These are phyloP conservation scores for Spinellus fusiger DNA, from an alignment of 192 early-diverging fungal genomes.

Conservation along the genomic window DNA sequence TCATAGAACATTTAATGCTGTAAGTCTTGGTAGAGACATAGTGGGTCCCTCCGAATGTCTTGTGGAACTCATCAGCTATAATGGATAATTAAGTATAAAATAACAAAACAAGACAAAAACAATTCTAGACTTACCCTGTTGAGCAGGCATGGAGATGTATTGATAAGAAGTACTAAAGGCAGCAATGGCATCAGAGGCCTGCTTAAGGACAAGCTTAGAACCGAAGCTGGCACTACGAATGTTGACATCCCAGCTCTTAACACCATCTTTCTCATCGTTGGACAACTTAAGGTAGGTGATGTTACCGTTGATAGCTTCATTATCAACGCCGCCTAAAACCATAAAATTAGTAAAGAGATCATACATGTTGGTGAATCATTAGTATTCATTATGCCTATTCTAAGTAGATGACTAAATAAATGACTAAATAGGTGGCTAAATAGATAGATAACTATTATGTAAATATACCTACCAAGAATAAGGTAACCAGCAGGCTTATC, in stretches of 20 bases:
- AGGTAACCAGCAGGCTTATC: constrained; percentile 26
- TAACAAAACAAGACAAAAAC: no score
- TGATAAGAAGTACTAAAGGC: constrained; percentile 26
- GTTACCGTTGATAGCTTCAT: constrained; percentile 16
- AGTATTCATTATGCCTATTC: no score
- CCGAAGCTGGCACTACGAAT: constrained; percentile 25
- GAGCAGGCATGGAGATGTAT: constrained; percentile 23
- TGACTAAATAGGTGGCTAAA: no score
- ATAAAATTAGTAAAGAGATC: not conserved
- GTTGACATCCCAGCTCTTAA: constrained; percentile 30
- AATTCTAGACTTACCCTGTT: constrained; percentile 27
- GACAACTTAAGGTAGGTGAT: constrained; percentile 12
- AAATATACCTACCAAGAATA: constrained; percentile 14
- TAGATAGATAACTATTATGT: no score
- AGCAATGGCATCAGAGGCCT: constrained; percentile 22
- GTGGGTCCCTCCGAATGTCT: constrained; percentile 18
- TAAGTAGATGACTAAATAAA: no score
- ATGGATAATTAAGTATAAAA: not conserved
- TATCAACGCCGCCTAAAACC: constrained; percentile 29
- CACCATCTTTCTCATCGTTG: constrained; percentile 2
- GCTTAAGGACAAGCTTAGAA: constrained; percentile 8
- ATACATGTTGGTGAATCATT: not conserved
- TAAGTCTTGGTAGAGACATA: constrained; percentile 16
- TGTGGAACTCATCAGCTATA: constrained; percentile 28
- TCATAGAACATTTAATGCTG: constrained; percentile 28